Percentiles rank a stretch among this genome's conserved stretches.
Evolutionary conservation across 495 filamentous ascomycete species (phyloP).

Genomic region (Hyaloscypha bicolor): DNA sequence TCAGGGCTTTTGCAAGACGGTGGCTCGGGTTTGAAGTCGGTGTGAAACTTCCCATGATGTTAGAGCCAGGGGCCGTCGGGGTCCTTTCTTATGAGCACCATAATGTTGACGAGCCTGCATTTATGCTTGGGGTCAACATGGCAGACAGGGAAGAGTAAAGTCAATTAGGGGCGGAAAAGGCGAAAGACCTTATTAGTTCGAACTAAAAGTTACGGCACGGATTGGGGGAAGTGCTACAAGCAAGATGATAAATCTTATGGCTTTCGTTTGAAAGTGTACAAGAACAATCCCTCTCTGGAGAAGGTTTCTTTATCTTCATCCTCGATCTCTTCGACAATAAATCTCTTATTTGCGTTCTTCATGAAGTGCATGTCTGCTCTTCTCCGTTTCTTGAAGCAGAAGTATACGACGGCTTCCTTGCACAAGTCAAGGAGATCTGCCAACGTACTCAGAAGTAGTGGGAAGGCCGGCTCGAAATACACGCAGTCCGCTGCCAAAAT

Average conservation of each 20-base stretch:
- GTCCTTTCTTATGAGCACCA: conserved; percentile 72
- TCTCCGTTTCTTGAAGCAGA: conserved; percentile 92
- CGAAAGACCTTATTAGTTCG: not conserved
- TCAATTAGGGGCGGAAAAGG: not conserved
- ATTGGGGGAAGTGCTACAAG: too few relatives aligned
- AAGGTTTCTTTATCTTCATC: conserved; percentile 63
- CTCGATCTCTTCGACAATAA: conserved; percentile 62
- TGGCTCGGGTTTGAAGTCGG: conserved; percentile 65
- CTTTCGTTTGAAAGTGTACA: conserved; percentile 50
- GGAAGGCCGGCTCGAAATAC: conserved; percentile 95
- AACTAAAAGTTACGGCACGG: too few relatives aligned
- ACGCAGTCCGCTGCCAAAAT: conserved; percentile 95
- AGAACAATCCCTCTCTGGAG: conserved; percentile 13
- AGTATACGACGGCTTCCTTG: conserved; percentile 72
- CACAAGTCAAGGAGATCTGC: conserved; percentile 56
- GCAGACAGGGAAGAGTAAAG: conserved; percentile 17
- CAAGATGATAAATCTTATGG: conserved; percentile 7
- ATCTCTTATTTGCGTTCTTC: conserved; percentile 65
- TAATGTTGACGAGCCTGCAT: conserved; percentile 67
- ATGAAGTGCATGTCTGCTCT: conserved; percentile 74
- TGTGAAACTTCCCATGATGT: conserved; percentile 56
- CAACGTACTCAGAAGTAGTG: conserved; percentile 80
- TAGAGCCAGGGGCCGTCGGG: conserved; percentile 69
- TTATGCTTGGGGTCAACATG: conserved; percentile 57
- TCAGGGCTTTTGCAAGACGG: conserved; percentile 73